Evolutionary conservation across 805 yeast genomes (phyloP).

Genomic region (Soucietia sequanensis): DNA sequence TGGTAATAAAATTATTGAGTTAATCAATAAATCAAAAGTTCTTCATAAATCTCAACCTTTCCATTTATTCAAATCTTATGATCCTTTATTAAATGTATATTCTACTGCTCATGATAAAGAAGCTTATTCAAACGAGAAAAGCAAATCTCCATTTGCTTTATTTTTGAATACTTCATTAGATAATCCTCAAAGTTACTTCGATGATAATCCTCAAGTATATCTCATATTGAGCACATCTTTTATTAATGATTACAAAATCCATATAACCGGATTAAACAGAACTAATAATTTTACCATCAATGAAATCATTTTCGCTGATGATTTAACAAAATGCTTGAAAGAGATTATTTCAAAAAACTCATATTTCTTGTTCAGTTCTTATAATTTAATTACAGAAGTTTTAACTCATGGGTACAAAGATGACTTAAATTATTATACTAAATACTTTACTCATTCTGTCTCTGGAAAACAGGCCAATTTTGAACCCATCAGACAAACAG

Average conservation of each 20-base stretch:
- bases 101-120: conserved; percentile 68
- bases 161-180: conserved; percentile 59
- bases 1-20: conserved; percentile 47
- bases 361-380: conserved; percentile 21
- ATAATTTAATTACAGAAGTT: conserved; percentile 17
- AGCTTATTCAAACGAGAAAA: conserved; percentile 51
- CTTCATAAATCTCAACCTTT: conserved; percentile 80
- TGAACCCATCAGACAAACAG: conserved; percentile 5
- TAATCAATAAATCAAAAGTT: conserved; percentile 66
- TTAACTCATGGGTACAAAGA: conserved; percentile 16
- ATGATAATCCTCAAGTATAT: conserved; percentile 32
- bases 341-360: conserved; percentile 19
- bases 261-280: conserved; percentile 17
- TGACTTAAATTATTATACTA: conserved; percentile 14
- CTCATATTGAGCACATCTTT: conserved; percentile 51
- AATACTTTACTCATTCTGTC: too few species aligned
- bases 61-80: conserved; percentile 65
- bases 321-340: conserved; percentile 20
- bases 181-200: conserved; percentile 27
- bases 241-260: conserved; percentile 24
- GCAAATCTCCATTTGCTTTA: conserved; percentile 63
- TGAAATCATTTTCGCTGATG: conserved; percentile 18
- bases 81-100: conserved; percentile 40
- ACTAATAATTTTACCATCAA: conserved; percentile 12
- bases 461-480: too few species aligned